phyloP scores from a whole-genome alignment of 345 rosid genomes.

The Lepidium aucheri region DNA sequence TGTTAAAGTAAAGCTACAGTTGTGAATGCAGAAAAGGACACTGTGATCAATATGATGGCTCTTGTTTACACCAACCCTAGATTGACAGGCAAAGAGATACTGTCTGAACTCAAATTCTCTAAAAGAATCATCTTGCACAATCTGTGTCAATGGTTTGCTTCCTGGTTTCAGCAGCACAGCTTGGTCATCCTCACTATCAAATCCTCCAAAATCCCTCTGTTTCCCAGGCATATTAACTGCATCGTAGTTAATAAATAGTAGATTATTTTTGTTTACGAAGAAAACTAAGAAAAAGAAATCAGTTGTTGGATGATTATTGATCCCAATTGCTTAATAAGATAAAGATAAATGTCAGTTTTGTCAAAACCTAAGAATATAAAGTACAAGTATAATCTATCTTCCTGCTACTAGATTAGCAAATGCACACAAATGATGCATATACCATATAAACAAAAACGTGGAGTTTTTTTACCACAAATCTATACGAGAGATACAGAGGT shows the following conservation, averaged over 20 bases:
- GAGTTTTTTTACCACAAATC: neutral
- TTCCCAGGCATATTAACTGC: conserved; percentile 70
- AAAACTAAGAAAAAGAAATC: neutral
- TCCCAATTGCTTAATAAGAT: neutral
- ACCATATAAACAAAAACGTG: neutral
- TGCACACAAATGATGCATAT: neutral
- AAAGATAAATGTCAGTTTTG: neutral
- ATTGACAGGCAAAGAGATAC: conserved; percentile 88
- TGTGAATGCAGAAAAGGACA: conserved; percentile 12
- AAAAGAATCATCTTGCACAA: conserved; percentile 90
- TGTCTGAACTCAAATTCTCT: conserved; percentile 94
- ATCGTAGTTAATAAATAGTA: conserved; percentile 8
- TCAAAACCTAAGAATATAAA: neutral
- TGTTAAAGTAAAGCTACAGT: neutral
- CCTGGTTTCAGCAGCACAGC: conserved; percentile 75
- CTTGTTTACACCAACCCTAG: conserved; percentile 48
- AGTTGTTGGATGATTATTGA: conserved; percentile 6
- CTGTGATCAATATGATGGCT: conserved; percentile 14
- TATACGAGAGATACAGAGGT: neutral
- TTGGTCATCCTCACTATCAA: conserved; percentile 81
- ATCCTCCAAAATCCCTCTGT: conserved; percentile 86
- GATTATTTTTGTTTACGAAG: neutral
- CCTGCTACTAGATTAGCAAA: neutral
- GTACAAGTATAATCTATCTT: neutral
- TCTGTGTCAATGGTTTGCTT: conserved; percentile 60